Base-by-base conservation (phyloP, 2,329 filamentous ascomycete genomes). In the Tympanopsis confertula region DNA sequence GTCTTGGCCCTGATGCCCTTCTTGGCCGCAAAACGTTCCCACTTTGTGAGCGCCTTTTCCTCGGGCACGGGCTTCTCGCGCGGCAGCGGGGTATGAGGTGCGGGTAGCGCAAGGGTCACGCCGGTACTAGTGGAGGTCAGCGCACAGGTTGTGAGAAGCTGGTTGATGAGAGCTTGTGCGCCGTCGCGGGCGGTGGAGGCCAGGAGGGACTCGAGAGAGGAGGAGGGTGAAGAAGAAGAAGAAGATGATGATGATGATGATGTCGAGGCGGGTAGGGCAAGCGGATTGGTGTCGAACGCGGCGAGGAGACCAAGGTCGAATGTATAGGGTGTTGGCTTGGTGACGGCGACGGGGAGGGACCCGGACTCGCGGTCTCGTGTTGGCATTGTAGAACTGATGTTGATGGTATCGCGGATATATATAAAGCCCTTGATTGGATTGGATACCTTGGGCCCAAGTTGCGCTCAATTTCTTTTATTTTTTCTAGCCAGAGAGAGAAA, bases 1-100 rank as follows among this genome's bases (percentile, higher is more conserved):
- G 76, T 82, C 74, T 88, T 94, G 61, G 79, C 78, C 66, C 83
- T 85, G 64, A 98, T 96, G 39, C 91, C 91, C 72, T 95, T 94
- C 76, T 94, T 94, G 59, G 79, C 82, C 35, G 91, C 91, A 65
- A 98, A 98, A 53, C 82, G 77, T 67, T 94, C 82, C 91, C 91
- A 98, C 59, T 87, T 94, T 41, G 89, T 96, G 48, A 82, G 82
- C 40, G 80, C 68, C 65, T 88, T 91, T 47, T 78, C 73, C 39
- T 77, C 71, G 1, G 91, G 91, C 5, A 96, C 68, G 7, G 86
- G 86, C 63, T 98, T 96, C 65, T 95, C 88, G 49, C 91, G 82
- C 18, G 91, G 91, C 3, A 96, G 69, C 1, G 68, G 59, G 2
- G 82, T 93, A 15, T 72, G 65, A 0, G 77, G 68, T 0, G 71